Evolutionary conservation across 2,329 filamentous ascomycete species (phyloP).

Genomic region (Alternaria sp.): DNA sequence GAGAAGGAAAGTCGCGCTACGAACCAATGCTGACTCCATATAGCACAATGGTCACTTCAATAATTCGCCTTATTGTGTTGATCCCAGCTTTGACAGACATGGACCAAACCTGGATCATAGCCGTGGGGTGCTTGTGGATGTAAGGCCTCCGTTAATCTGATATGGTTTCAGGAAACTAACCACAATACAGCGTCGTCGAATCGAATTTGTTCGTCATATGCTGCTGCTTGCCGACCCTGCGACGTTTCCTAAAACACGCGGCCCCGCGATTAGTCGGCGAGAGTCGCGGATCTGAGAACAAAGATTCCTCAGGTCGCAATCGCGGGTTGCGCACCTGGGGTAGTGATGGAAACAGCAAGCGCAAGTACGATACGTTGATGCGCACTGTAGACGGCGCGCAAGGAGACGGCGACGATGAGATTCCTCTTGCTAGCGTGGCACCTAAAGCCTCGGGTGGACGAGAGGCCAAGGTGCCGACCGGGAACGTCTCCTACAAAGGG

Average conservation of each 20-base stretch:
- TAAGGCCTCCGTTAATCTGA: neutral
- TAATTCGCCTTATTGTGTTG: constrained; percentile 18
- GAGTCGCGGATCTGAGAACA: constrained; percentile 2
- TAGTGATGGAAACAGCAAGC: constrained; percentile 12
- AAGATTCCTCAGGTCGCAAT: constrained; percentile 7
- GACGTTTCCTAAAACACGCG: constrained; percentile 50
- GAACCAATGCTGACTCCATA: neutral
- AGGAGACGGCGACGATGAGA: constrained; percentile 5
- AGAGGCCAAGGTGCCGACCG: constrained; percentile 1
- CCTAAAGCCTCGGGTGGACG: neutral
- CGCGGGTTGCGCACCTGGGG: constrained; percentile 14
- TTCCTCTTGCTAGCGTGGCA: constrained; percentile 6
- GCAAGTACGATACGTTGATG: constrained; percentile 23
- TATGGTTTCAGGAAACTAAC: neutral
- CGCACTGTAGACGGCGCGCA: constrained; percentile 15
- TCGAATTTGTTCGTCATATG: constrained; percentile 52
- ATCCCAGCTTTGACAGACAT: constrained; percentile 18
- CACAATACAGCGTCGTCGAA: constrained; percentile 43
- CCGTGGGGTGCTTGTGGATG: constrained; percentile 17
- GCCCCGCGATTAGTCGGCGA: constrained; percentile 34
- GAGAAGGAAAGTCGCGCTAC: neutral
- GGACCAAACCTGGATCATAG: constrained; percentile 24
- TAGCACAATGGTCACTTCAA: constrained; percentile 22
- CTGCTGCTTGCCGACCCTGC: constrained; percentile 50
- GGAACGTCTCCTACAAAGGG: neutral